Percentiles rank a stretch among this genome's conserved stretches.
These are phyloP conservation scores for Nothomitra cinnamomea DNA, from an alignment of 2,329 filamentous ascomycete species.

Conservation along the genomic window DNA sequence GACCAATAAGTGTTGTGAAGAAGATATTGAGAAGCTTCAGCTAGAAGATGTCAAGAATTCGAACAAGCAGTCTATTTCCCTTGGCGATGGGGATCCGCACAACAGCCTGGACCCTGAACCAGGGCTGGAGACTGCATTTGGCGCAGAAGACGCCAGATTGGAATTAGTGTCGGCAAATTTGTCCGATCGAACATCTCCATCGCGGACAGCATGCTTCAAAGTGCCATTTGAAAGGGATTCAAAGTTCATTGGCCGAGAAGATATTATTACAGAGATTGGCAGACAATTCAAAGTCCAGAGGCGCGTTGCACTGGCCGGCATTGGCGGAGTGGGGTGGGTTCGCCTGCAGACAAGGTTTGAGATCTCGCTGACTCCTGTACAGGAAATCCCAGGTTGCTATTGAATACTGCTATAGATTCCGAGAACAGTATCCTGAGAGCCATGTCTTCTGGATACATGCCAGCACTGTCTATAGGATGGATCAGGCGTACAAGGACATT, in stretches of 20 bases:
- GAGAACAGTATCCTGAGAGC: constrained; percentile 3
- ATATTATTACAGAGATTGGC: constrained; percentile 8
- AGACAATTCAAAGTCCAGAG: constrained; percentile 5
- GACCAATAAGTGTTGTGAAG: too few relatives aligned
- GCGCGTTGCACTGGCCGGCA: constrained; percentile 10
- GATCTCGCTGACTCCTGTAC: too few relatives aligned
- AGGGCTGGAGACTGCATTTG: too few relatives aligned
- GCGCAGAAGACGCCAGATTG: too few relatives aligned
- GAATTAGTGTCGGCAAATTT: too few relatives aligned
- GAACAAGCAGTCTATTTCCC: too few relatives aligned
- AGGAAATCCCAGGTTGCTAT: constrained; percentile 13
- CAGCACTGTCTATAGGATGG: constrained; percentile 5
- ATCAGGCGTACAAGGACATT: constrained; percentile 11
- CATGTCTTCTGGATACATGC: constrained; percentile 12
- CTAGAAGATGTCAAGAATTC: too few relatives aligned
- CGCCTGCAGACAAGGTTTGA: background rate
- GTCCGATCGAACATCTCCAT: too few relatives aligned
- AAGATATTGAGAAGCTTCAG: too few relatives aligned
- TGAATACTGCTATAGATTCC: constrained; percentile 10
- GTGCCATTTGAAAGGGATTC: constrained; percentile 9
- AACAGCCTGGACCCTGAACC: too few relatives aligned
- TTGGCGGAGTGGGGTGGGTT: constrained; percentile 12
- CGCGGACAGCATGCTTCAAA: constrained; percentile 3
- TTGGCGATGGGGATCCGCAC: too few relatives aligned
- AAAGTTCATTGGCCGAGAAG: constrained; percentile 10